Conservation (phyloP, 768 basidiomycete species). For the Suillus luteus region DNA sequence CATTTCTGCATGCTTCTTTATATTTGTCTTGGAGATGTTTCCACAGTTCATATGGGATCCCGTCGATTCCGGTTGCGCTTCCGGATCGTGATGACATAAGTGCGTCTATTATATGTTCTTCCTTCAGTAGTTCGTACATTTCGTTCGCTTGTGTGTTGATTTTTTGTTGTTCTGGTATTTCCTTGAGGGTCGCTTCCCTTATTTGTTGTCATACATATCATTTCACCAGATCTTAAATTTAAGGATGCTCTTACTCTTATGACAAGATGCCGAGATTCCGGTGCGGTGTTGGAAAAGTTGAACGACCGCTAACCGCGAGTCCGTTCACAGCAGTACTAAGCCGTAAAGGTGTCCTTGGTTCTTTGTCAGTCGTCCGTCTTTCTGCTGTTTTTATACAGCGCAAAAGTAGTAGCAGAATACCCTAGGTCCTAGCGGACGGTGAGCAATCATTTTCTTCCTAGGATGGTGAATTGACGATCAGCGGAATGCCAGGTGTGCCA, state of each 20-base stretch:
- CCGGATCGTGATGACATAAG: too few species aligned
- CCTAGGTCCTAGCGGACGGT: conserved; percentile 4
- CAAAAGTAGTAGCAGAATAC: conserved; percentile 4
- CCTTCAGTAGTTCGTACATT: too few species aligned
- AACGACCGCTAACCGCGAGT: conserved; percentile 15
- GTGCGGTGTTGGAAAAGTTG: conserved; percentile 25
- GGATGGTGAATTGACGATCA: conserved; percentile 6
- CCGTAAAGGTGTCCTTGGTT: neutral
- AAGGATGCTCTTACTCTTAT: neutral
- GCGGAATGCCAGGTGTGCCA: conserved; percentile 18
- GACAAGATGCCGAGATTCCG: conserved; percentile 9
- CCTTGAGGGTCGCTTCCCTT: too few species aligned
- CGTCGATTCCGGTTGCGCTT: too few species aligned
- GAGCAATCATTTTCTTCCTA: neutral
- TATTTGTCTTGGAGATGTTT: too few species aligned
- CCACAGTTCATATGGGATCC: too few species aligned
- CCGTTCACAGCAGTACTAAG: neutral
- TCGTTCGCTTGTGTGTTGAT: too few species aligned
- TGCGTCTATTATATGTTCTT: too few species aligned
- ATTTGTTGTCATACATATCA: too few species aligned
- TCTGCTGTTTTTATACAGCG: neutral
- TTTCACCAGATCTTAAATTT: neutral
- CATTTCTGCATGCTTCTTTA: too few species aligned
- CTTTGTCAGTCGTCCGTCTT: neutral
- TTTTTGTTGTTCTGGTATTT: too few species aligned